Percentiles rank a stretch among this genome's conserved stretches.
Evolutionary conservation across 768 basidiomycete species (phyloP).

Genomic region (Coprinopsis marcescibilis): DNA sequence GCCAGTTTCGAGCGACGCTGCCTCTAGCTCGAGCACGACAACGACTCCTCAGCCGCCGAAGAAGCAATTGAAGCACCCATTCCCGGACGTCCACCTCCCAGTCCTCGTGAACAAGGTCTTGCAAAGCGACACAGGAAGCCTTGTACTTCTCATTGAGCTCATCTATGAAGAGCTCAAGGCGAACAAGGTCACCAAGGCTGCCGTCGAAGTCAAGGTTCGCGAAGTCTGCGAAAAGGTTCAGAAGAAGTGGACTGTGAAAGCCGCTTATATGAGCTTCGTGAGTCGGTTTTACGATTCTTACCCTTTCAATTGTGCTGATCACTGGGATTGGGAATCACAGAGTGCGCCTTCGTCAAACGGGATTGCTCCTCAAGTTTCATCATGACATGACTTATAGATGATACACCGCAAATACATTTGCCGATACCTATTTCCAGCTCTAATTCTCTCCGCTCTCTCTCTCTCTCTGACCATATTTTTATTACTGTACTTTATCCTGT

Average conservation of each 20-base stretch:
- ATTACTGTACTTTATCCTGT: too few species aligned
- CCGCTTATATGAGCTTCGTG: constrained; percentile 20
- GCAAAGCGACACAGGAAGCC: constrained; percentile 52
- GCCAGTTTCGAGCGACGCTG: constrained; percentile 10
- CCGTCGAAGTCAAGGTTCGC: constrained; percentile 74
- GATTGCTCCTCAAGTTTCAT: neutral
- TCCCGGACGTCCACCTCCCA: constrained; percentile 63
- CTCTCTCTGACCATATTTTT: too few species aligned
- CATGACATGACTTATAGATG: neutral
- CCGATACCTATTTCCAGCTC: too few species aligned
- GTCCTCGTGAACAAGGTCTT: constrained; percentile 59
- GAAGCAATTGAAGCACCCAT: constrained; percentile 46
- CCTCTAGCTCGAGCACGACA: constrained; percentile 13
- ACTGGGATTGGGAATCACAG: constrained; percentile 7
- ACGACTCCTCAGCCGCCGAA: constrained; percentile 2
- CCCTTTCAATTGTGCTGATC: neutral
- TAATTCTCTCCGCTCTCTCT: too few species aligned
- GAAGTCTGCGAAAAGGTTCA: constrained; percentile 72
- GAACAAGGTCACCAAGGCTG: constrained; percentile 78
- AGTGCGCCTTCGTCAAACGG: neutral
- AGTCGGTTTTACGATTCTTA: neutral
- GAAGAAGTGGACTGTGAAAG: constrained; percentile 71
- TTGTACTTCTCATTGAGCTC: constrained; percentile 64
- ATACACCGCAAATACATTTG: too few species aligned
- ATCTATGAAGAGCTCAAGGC: constrained; percentile 63